Base-by-base conservation (phyloP, 192 early-diverging fungal species). In the Phlyctochytrium arcticum region DNA sequence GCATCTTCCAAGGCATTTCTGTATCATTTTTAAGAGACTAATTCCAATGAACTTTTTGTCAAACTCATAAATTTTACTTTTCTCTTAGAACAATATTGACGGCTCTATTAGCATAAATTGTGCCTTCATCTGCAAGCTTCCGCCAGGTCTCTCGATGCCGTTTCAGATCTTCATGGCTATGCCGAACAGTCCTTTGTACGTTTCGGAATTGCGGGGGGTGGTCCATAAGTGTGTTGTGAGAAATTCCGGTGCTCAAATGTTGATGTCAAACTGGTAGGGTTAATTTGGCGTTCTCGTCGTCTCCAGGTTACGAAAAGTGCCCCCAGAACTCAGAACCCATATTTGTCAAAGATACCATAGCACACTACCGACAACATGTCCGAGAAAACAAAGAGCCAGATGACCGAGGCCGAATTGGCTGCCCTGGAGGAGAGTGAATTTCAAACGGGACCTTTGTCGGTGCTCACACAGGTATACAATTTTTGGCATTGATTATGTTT, bases 401-500 rank as follows among this genome's bases (percentile, higher is more conserved):
- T 93, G 92, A 90, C 87, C 21, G 91, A 92, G 72, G 92, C 90
- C 70, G 96, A 99, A 79, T 85, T 99, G 58, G 75, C 76, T 59
- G 84, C 85, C 57, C 80, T 91, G 32, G 96, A 99, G 69, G 91
- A 98, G 70, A 77, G 90, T 50, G 95, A 98, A 78, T 98, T 99
- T 75, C 89, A 87, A 63, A 96, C 90, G 53, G 97, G 97, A 5
- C 97, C 97, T 39, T 85, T 99, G 39, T 99, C 97, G 4, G 90
- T 99, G 23, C 80, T 99, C 57, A 82, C 84, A 10, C 76, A 79
- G 70, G 74, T 74, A 65, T 17, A 21, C n/a, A 1, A n/a, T 1
- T n/a, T 2, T 2, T 12, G 12, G 39, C n/a, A n/a, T n/a, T n/a
- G n/a, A n/a, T n/a, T n/a, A n/a, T n/a, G n/a, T n/a, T n/a, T n/a